Conservation (phyloP, 2,329 filamentous ascomycete genomes). For the Teratosphaeriaceae sp. region DNA sequence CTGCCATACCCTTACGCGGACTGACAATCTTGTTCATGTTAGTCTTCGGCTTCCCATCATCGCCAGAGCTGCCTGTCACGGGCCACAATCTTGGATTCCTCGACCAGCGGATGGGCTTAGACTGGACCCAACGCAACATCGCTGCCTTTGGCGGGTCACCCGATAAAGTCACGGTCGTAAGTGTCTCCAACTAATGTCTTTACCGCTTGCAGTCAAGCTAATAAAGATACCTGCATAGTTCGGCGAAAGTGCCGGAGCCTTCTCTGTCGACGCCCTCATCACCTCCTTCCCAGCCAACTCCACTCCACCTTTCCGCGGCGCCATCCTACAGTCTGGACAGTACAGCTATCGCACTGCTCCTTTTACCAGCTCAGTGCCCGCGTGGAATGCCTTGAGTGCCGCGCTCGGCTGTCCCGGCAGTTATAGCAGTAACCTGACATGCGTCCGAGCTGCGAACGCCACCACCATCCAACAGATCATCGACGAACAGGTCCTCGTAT, state of each 20-base stretch:
- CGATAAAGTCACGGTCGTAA: slow-evolving; percentile 28
- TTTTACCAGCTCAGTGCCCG: slow-evolving; percentile 11
- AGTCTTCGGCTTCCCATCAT: slow-evolving; percentile 36
- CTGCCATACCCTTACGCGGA: no score
- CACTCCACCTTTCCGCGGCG: slow-evolving; percentile 29
- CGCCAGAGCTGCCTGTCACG: slow-evolving; percentile 29
- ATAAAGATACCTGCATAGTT: slow-evolving; percentile 26
- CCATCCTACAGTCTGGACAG: slow-evolving; percentile 28
- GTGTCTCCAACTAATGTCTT: neutral
- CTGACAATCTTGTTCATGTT: neutral
- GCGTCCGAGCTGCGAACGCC: slow-evolving; percentile 26
- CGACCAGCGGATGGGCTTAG: slow-evolving; percentile 30
- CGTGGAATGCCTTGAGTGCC: slow-evolving; percentile 21
- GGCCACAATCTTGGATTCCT: slow-evolving; percentile 32
- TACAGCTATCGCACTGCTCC: slow-evolving; percentile 20
- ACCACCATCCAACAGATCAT: slow-evolving; percentile 26
- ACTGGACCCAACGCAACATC: slow-evolving; percentile 34
- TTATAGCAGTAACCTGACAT: slow-evolving; percentile 22
- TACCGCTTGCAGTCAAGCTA: neutral
- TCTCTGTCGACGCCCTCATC: slow-evolving; percentile 27
- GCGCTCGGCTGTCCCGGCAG: slow-evolving; percentile 23
- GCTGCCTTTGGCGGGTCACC: slow-evolving; percentile 31
- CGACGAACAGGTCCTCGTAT: slow-evolving; percentile 23
- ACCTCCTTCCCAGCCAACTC: slow-evolving; percentile 22
- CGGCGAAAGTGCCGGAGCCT: slow-evolving; percentile 29